Evolutionary conservation across 176 grass and related monocot genomes (phyloP), one percentile per base, ranked within the genome.

Genomic region (Avena sativa): DNA sequence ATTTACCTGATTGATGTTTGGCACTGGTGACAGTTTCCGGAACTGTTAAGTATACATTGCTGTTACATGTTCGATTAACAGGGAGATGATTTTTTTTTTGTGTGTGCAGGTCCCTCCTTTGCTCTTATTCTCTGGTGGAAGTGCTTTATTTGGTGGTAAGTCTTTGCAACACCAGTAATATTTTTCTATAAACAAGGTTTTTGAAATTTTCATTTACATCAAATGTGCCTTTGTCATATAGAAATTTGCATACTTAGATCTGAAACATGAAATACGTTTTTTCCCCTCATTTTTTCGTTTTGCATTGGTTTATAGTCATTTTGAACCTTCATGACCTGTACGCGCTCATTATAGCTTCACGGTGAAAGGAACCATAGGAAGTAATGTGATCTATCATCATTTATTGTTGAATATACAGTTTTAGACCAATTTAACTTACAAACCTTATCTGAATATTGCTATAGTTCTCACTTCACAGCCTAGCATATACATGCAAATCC

Each of bases 101-200:
- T 40, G 38, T 65, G 16, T 92, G 49, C 83, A 98, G 97, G 84
- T 96, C 61, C 92, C 97, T 87, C 85, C 97, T 38, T 73, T 94
- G 76, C 30, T 99, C 26, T 26, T 94, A 59, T 96, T 93, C 87
- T 99, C 94, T 81, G 94, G 97, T 83, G 80, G 85, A 49, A 94
- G 94, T 94, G 94, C 92, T 94, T 74, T 79, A 55, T 94, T 99
- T 93, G 97, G 97, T 25, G 85, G 94, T 99, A 92, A 91, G 85
- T 55, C 20, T 69, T 83, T 67, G 11, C 57, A 32, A 66, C 61
- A 25, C 12, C 6, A 26, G 0, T 68, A 30, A 47, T 69, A 38
- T 8, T 30, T 76, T 78, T 16, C 43, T 43, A 19, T 57, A 2
- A 40, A 21, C 26, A 79, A 75, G 19, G 10, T n/a, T 67, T 55